Conservation (phyloP, 495 filamentous ascomycete species). For the Hamigera avellanea region DNA sequence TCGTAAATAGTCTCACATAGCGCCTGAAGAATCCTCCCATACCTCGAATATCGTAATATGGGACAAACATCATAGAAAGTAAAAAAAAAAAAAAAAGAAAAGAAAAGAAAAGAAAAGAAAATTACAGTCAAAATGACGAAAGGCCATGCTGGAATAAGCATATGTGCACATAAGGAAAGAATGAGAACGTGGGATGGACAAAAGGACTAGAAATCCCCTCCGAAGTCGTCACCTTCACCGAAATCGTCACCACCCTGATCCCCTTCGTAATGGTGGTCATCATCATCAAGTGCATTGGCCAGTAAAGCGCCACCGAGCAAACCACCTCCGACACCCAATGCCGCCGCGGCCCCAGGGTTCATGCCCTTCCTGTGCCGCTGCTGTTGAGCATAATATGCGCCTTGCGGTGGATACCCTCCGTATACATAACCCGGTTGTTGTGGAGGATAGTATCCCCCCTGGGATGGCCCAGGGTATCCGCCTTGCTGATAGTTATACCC, state of each 20-base stretch:
- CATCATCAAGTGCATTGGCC: conserved; percentile 50
- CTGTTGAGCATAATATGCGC: conserved; percentile 26
- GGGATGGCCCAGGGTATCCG: conserved; percentile 9
- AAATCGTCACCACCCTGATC: conserved; percentile 37
- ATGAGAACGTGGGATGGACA: too few relatives aligned
- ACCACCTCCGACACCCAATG: conserved; percentile 67
- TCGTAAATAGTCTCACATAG: too few relatives aligned
- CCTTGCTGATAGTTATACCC: conserved; percentile 10
- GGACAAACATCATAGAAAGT: too few relatives aligned
- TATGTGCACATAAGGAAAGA: too few relatives aligned
- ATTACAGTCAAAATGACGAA: too few relatives aligned
- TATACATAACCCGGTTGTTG: conserved; percentile 23
- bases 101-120: too few relatives aligned
- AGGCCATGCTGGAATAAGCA: too few relatives aligned
- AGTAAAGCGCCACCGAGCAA: conserved; percentile 60
- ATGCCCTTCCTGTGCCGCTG: conserved; percentile 36
- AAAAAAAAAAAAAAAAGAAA: too few relatives aligned
- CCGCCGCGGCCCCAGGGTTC: conserved; percentile 58
- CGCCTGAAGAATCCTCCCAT: too few relatives aligned
- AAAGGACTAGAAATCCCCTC: conserved; percentile 1
- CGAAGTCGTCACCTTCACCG: conserved; percentile 33
- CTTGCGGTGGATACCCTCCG: conserved; percentile 30
- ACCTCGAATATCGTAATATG: too few relatives aligned
- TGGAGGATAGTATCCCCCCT: conserved; percentile 21
- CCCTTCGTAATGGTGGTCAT: conserved; percentile 38